Evolutionary conservation across 129 eudicot genomes (phyloP).

Genomic region (Chrysanthemum seticuspe): DNA sequence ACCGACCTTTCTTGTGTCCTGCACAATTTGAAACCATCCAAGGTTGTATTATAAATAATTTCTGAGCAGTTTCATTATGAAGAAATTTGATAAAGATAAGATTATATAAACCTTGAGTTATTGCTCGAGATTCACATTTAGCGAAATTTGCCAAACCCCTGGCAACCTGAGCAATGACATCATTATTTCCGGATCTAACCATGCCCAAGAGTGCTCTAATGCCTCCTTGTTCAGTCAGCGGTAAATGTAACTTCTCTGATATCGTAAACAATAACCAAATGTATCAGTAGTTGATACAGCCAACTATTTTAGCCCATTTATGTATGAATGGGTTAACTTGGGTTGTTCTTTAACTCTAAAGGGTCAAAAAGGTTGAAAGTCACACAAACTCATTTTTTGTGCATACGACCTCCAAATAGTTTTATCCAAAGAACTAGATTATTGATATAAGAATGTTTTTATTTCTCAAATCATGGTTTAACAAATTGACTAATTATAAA

Average conservation of each 20-base stretch:
- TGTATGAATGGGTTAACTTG: too few relatives aligned
- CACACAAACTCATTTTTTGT: too few relatives aligned
- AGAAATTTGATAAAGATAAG: not conserved
- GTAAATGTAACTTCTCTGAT: conserved; percentile 70
- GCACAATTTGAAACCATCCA: conserved; percentile 24
- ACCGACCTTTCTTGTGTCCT: conserved; percentile 84
- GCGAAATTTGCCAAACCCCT: conserved; percentile 92
- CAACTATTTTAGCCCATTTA: too few relatives aligned
- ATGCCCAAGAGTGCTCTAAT: conserved; percentile 80
- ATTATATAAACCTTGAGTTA: conserved; percentile 64
- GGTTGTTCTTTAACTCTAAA: too few relatives aligned
- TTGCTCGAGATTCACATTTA: conserved; percentile 90
- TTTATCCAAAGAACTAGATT: too few relatives aligned
- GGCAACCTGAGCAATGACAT: conserved; percentile 89
- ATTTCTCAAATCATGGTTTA: too few relatives aligned
- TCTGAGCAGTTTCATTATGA: not conserved
- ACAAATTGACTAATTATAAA: not conserved
- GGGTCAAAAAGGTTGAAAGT: too few relatives aligned
- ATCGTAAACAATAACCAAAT: conserved; percentile 11
- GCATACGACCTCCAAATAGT: too few relatives aligned
- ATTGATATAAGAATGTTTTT: too few relatives aligned
- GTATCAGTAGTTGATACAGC: conserved; percentile 17
- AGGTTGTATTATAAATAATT: conserved; percentile 2
- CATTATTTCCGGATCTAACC: conserved; percentile 68
- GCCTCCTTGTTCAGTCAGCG: conserved; percentile 77